Conservation (phyloP, 768 basidiomycete genomes). For the Leccinum broughii region DNA sequence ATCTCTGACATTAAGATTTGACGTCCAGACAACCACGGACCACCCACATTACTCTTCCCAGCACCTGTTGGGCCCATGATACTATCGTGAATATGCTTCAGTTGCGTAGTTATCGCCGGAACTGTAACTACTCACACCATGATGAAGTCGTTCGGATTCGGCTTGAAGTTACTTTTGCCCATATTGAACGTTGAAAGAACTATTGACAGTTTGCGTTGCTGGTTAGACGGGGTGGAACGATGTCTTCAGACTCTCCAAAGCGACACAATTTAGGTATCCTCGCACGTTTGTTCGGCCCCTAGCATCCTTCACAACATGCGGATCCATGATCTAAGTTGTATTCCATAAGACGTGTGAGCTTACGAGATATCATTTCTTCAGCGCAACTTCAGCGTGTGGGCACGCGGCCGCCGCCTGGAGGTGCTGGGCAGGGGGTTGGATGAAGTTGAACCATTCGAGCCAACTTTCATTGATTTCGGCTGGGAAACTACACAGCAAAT, state of each 20-base stretch:
- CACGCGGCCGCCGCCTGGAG: too few relatives aligned
- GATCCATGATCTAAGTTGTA: not conserved
- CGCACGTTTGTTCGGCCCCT: not conserved
- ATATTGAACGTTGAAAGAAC: not conserved
- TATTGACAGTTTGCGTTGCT: not conserved
- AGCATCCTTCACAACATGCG: not conserved
- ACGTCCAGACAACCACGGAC: not conserved
- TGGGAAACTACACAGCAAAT: not conserved
- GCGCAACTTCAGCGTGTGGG: not conserved
- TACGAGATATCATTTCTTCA: not conserved
- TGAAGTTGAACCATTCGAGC: not conserved
- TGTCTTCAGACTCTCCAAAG: not conserved
- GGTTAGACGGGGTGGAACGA: not conserved
- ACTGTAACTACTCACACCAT: constrained; percentile 13
- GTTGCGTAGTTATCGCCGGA: not conserved
- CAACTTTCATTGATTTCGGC: not conserved
- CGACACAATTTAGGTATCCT: not conserved
- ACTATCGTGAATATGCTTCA: constrained; percentile 2
- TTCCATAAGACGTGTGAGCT: not conserved
- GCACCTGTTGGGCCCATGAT: constrained; percentile 29
- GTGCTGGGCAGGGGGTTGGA: not conserved
- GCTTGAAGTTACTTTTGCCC: constrained; percentile 1
- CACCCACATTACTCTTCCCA: constrained; percentile 26
- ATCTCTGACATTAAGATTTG: not conserved
- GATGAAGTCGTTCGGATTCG: constrained; percentile 10